Base-by-base conservation (phyloP, 352 stramenopile genomes). In the Pythium apleroticum region DNA sequence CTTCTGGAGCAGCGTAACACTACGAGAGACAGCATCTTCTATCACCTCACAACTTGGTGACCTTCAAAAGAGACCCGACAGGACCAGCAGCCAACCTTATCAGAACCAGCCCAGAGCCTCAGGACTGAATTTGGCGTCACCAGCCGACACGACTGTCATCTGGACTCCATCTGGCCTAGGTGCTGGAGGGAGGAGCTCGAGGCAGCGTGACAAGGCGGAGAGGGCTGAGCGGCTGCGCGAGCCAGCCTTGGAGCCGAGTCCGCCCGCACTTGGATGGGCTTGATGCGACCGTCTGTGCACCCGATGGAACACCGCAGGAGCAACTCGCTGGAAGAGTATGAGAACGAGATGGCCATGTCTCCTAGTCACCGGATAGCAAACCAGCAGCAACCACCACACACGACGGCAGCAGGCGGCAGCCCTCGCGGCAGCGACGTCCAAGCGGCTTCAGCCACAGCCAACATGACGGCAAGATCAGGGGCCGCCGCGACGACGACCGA, bases 281-380 rank as follows among this genome's bases (percentile, higher is more conserved):
- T 89, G 54, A 88, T 84, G 61, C 77, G 71, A 30, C 80, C 86
- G 68, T 77, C 80, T 46, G 80, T 91, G 52, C 77, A 92, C 68
- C 83, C 81, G 35, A 90, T 92, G 72, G 67, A 78, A 62, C 54
- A 49, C 56, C 56, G 53, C 55, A 72, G 66, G 60, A 63, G 61
- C 60, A 66, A 60, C 39, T 63, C 58, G 15, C 35, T 64, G 3
- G 60, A 75, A 46, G 64, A 72, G 33, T 49, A 74, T 57, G 55
- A 63, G 31, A 48, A 79, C 49, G 60, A 72, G 57, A 61, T 72
- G 14, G 25, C 17, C 43, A 71, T 63, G 65, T 31, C 58, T 41
- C 41, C 31, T 6, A 63, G 46, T 50, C 69, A 80, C 7, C 48
- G 72, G 35, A 72, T 71, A 62, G 72, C 65, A 19, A 70, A 78